A percentile compares a stretch with the other conserved stretches of the same genome.
Evolutionary conservation across 768 basidiomycete genomes (phyloP).

Genomic region (Tricholomella constricta): DNA sequence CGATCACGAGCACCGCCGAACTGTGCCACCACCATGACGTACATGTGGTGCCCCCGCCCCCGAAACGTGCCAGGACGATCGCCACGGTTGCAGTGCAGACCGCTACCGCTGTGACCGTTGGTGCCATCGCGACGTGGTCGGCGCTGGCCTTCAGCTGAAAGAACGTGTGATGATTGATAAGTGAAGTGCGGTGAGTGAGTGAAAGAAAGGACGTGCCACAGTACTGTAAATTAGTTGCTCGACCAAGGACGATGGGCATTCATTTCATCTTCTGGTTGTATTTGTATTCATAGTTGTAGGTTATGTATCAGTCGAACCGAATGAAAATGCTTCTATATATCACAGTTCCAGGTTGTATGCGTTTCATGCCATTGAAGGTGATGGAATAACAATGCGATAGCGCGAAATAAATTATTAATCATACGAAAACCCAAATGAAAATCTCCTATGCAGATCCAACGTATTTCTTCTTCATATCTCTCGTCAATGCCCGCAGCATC

Average conservation of each 20-base stretch:
- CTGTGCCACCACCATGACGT: constrained; percentile 3
- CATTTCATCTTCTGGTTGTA: background rate
- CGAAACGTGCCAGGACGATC: constrained; percentile 50
- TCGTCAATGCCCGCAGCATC: constrained; percentile 64
- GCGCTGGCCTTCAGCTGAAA: constrained; percentile 65
- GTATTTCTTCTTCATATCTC: constrained; percentile 54
- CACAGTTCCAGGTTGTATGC: background rate
- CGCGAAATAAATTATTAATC: background rate
- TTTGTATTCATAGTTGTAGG: background rate
- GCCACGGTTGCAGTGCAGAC: constrained; percentile 53
- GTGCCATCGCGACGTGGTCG: constrained; percentile 74
- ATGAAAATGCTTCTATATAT: background rate
- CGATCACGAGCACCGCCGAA: too few species aligned
- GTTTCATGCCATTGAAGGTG: background rate
- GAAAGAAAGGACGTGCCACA: background rate
- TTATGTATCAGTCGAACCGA: background rate
- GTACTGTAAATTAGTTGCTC: constrained; percentile 1
- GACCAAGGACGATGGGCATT: background rate
- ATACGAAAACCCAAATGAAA: constrained; percentile 3
- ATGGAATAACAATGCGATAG: background rate
- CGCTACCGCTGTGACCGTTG: constrained; percentile 61
- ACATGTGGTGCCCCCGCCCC: constrained; percentile 22
- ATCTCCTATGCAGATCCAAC: constrained; percentile 15
- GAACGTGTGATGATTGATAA: background rate
- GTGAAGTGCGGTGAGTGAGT: background rate